A percentile compares a stretch with the other conserved stretches of the same genome.
phyloP scores from a whole-genome alignment of 225 moss, liverwort and hornwort species.

The Pleurozium schreberi region DNA sequence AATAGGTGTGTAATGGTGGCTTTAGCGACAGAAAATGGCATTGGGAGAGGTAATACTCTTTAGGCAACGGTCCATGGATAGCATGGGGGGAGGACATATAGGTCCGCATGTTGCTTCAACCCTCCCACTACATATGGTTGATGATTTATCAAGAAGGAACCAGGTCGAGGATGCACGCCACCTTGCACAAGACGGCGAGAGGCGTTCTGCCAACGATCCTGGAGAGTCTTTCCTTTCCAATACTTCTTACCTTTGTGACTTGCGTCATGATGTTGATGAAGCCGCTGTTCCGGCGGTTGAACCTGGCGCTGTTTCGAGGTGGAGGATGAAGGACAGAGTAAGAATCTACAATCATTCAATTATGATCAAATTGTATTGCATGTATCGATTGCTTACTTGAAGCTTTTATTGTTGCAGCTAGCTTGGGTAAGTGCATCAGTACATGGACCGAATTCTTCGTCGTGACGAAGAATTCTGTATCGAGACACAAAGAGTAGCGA shows the following conservation, averaged over 20 bases:
- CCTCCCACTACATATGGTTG: slow-evolving; percentile 30
- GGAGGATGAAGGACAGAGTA: slow-evolving; percentile 99
- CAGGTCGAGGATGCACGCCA: slow-evolving; percentile 49
- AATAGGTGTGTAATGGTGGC: slow-evolving; percentile 50
- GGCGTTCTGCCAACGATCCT: slow-evolving; percentile 9
- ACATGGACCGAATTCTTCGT: not conserved
- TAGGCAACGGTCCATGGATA: slow-evolving; percentile 93
- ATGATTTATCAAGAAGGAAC: slow-evolving; percentile 46
- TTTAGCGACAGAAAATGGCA: slow-evolving; percentile 51
- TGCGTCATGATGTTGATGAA: slow-evolving; percentile 82
- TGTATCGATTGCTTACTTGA: not conserved
- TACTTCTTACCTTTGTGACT: slow-evolving; percentile 67
- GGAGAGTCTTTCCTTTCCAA: slow-evolving; percentile 44
- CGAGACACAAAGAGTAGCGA: not conserved
- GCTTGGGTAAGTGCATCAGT: not conserved
- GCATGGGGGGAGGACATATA: slow-evolving; percentile 69
- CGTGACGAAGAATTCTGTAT: not conserved
- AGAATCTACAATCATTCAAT: slow-evolving; percentile 3
- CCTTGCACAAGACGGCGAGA: slow-evolving; percentile 24
- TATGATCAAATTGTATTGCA: not conserved
- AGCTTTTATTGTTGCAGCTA: not conserved
- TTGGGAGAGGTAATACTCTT: slow-evolving; percentile 71
- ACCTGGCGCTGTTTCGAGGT: slow-evolving; percentile 68
- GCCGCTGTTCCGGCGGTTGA: slow-evolving; percentile 41
- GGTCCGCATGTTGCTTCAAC: slow-evolving; percentile 31